Evolutionary conservation across 2,329 filamentous ascomycete genomes (phyloP).

Genomic region (Curvularia sp.): DNA sequence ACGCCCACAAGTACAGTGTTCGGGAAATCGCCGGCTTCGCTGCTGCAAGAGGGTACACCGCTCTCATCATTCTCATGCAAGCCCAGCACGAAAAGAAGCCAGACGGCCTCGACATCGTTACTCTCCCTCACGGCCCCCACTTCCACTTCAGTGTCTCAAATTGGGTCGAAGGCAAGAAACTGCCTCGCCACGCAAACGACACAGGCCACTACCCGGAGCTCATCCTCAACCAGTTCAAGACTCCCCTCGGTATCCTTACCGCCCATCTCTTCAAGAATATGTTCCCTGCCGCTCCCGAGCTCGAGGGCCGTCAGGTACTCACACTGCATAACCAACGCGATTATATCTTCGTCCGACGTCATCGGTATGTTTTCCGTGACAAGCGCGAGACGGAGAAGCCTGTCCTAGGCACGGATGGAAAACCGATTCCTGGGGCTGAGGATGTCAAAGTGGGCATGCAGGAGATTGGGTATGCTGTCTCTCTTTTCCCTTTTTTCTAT

Average conservation of each 20-base stretch:
- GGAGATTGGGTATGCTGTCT: conserved; percentile 69
- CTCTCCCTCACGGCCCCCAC: conserved; percentile 84
- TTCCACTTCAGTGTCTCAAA: conserved; percentile 92
- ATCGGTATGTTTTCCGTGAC: conserved; percentile 92
- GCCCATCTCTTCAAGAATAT: conserved; percentile 81
- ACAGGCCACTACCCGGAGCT: conserved; percentile 92
- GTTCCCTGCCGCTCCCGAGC: conserved; percentile 81
- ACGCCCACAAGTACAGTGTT: conserved; percentile 89
- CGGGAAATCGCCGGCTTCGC: conserved; percentile 90
- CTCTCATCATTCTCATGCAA: conserved; percentile 85
- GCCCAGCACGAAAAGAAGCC: conserved; percentile 77
- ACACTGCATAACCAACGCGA: conserved; percentile 95
- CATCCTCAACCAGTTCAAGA: conserved; percentile 92
- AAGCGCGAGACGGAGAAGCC: conserved; percentile 87
- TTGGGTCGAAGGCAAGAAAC: conserved; percentile 85
- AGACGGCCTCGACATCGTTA: conserved; percentile 80
- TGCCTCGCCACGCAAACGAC: conserved; percentile 86
- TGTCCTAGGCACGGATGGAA: conserved; percentile 81
- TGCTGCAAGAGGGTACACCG: conserved; percentile 79
- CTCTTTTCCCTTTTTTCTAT: conserved; percentile 53
- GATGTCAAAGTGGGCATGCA: conserved; percentile 86
- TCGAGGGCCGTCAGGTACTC: conserved; percentile 86
- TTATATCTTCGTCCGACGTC: conserved; percentile 90
- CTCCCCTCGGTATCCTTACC: conserved; percentile 85
- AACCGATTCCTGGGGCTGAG: conserved; percentile 83